Conservation (phyloP, 257 asterid genomes). For the Dorcoceras hygrometricum region DNA sequence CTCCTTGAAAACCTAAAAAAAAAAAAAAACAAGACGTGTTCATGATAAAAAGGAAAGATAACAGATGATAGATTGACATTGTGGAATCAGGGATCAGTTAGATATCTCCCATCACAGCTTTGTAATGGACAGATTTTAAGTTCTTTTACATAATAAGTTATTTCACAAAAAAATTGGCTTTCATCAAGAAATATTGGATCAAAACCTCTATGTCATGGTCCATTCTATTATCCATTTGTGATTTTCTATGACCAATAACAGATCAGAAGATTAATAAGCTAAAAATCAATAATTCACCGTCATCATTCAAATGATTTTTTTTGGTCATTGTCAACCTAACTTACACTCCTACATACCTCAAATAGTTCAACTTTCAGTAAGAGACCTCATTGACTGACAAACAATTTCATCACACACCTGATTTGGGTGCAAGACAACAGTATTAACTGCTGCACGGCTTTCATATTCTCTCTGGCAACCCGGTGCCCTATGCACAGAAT, state of each 20-base stretch:
- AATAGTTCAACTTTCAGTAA: neutral
- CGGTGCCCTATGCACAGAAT: conserved; percentile 69
- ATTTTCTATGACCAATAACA: neutral
- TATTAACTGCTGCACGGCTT: conserved; percentile 97
- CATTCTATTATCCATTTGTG: neutral
- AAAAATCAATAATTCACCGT: neutral
- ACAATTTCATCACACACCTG: conserved; percentile 43
- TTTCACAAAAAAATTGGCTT: neutral
- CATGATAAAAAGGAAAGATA: no score
- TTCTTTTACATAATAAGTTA: no score
- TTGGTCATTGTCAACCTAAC: neutral
- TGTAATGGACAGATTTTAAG: neutral
- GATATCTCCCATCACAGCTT: neutral
- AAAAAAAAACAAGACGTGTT: neutral
- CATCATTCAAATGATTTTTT: neutral
- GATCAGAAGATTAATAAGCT: neutral
- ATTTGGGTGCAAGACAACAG: conserved; percentile 97
- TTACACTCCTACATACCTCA: neutral
- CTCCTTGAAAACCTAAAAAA: conserved; percentile 11
- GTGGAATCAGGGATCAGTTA: neutral
- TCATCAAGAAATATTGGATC: neutral
- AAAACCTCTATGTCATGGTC: neutral
- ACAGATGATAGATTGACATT: no score
- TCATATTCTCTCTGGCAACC: conserved; percentile 99
- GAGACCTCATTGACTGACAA: conserved; percentile 9